These are phyloP conservation scores for Neurospora discreta DNA, from an alignment of 495 filamentous ascomycete genomes.

Conservation along the genomic window DNA sequence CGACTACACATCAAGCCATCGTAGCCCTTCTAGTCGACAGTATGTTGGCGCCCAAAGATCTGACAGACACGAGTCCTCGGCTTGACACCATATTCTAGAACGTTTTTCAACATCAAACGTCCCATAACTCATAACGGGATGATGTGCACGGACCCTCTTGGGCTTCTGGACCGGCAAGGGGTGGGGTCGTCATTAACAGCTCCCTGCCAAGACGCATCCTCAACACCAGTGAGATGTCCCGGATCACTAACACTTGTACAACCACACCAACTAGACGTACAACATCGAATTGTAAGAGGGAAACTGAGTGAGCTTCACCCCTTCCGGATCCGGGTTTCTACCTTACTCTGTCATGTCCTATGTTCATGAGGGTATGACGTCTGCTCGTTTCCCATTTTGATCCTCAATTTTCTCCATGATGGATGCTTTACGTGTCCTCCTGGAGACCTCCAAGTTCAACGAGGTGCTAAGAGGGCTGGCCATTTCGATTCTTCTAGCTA, in stretches of 20 bases:
- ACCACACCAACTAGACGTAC: neutral
- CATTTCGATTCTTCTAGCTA: constrained; percentile 3
- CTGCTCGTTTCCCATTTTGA: neutral
- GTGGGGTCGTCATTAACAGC: neutral
- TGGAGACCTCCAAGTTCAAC: neutral
- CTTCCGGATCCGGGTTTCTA: neutral
- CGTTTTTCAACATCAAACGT: neutral
- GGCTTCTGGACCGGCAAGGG: neutral
- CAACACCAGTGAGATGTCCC: neutral
- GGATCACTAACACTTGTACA: neutral
- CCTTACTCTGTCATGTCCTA: neutral
- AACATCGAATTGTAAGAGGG: neutral
- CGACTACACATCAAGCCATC: neutral
- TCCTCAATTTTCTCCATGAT: constrained; percentile 2
- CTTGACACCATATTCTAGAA: neutral
- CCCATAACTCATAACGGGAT: neutral
- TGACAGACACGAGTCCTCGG: neutral
- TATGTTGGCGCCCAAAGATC: neutral
- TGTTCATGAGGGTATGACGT: neutral
- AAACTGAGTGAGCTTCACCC: neutral
- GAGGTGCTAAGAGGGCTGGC: constrained; percentile 9
- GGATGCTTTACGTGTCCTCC: constrained; percentile 4
- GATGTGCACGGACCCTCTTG: neutral
- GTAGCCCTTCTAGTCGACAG: neutral
- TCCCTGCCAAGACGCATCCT: neutral